Base-by-base conservation (phyloP, 1,139 yeast species). In the Protomyces lactucae-debilis region DNA sequence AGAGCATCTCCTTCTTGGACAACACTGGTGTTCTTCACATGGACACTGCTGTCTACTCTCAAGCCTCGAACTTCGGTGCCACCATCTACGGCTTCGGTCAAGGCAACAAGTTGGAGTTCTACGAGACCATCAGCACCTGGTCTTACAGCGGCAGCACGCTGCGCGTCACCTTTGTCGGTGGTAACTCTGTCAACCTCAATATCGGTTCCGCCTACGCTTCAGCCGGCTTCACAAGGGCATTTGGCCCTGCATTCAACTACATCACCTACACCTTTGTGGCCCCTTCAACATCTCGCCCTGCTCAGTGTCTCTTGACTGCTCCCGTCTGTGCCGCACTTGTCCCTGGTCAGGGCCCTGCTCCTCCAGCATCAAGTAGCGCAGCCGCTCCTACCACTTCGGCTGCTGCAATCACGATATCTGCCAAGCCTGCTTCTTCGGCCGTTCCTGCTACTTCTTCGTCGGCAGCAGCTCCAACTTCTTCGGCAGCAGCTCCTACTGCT, bases 31-130 rank as follows among this genome's bases (percentile, higher is more conserved):
- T 21, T 12, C 18, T 56, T 12, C 53, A 56, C 54, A 28, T 56
- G 32, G 60, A 56, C 37, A 32, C 60, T 18, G 43, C 32, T 12
- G 60, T 43, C n/a, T 56, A 56, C 25, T 14, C 25, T 53, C 60
- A 56, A 23, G 48, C 36, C 46, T 4, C 9, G 2, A 21, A 46
- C 35, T 56, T 56, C 25, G 60, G 60, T 21, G 60, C 60, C 6
- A 46, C 14, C 28, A 48, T 56, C 36, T 56, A 56, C 25, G 60
- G 60, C 8, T 56, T 56, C 46, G 53, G 45, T 2, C 46, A 37
- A 6, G 60, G 60, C 45, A 56, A 56, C 45, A 45, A 32, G 37
- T 16, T 56, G 16, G 60, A 56, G 46, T 56, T 56, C 37, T 32
- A 28, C 12, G 60, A 56, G 28, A 12, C 25, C n/a, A 56, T 56